Evolutionary conservation across 2,329 filamentous ascomycete genomes (phyloP), one percentile per base, ranked within the genome.

Genomic region (Emergomyces africanus): DNA sequence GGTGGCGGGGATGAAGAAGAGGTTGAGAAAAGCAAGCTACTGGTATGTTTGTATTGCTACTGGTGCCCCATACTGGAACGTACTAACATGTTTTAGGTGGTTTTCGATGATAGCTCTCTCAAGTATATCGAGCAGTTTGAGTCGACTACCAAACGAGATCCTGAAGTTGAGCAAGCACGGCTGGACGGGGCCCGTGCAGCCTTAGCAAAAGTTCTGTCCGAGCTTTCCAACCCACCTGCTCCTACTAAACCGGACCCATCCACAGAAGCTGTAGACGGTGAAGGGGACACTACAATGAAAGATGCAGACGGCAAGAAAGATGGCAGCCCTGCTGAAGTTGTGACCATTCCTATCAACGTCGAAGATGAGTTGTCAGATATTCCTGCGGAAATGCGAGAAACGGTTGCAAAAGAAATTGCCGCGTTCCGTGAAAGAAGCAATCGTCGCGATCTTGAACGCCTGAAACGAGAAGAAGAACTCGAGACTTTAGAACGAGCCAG

Each of bases 331-430:
- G 85, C 89, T 5, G 90, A 96, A 72, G 86, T 96, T 44, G 86
- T 95, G 64, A 96, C 91, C 60, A 95, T 97, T 61, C 87, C 90
- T 3, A 80, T 96, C 37, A 85, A 86, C 0, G 83, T 88, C 57
- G 94, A 99, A 63, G 95, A 99, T 68, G 94, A 99, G 69, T 79
- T 99, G 50, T 87, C 91, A 23, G 94, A 99, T 67, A 96, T 99
- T 54, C 94, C 94, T 0, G 87, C 89, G 0, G 94, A 97, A 70
- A 95, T 96, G 90, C 86, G 94, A 28, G 94, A 95, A 70, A 91
- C 90, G 0, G 94, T 99, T 18, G 89, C 94, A 0, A 87, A 87
- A 60, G 95, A 99, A 71, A 99, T 99, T 67, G 86, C 90, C 0
- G 89, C 91, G 0, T 99, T 99, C 77, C 83, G 94, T 64, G 94